These are phyloP conservation scores for Amanita pseudoporphyria DNA, from an alignment of 768 basidiomycete species.

Conservation along the genomic window DNA sequence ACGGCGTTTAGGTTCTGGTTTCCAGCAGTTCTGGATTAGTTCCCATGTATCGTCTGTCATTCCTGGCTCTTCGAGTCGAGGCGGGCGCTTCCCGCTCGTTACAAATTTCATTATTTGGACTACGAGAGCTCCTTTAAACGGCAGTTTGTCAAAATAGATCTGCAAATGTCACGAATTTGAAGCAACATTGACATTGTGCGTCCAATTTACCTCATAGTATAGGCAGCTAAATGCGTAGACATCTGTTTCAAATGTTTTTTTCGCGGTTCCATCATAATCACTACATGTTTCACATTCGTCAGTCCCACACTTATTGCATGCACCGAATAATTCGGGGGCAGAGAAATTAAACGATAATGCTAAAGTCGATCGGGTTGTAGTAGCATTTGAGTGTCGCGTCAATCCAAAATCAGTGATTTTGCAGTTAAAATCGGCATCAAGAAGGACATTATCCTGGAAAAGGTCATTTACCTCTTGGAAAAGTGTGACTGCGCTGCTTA, in stretches of 20 bases:
- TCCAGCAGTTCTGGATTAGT: background rate
- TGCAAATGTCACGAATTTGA: background rate
- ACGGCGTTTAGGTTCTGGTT: no score
- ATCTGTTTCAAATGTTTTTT: background rate
- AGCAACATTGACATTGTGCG: background rate
- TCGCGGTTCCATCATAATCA: background rate
- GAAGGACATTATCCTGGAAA: background rate
- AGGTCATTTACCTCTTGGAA: no score
- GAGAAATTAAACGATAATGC: background rate
- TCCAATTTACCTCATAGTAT: background rate
- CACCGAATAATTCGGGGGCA: background rate
- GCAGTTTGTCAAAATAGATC: background rate
- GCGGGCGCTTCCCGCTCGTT: background rate
- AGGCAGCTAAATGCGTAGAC: constrained; percentile 2
- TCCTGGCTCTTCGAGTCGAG: background rate
- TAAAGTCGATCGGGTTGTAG: background rate
- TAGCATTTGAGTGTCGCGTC: background rate
- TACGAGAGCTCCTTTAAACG: background rate
- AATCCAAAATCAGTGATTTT: background rate
- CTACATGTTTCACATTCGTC: background rate
- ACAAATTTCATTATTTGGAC: background rate
- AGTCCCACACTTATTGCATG: background rate
- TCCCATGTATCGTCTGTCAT: background rate
- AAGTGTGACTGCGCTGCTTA: background rate
- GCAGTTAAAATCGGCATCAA: background rate